Conservation (phyloP, 768 basidiomycete species). For the Chalciporus sphaerocephalus region DNA sequence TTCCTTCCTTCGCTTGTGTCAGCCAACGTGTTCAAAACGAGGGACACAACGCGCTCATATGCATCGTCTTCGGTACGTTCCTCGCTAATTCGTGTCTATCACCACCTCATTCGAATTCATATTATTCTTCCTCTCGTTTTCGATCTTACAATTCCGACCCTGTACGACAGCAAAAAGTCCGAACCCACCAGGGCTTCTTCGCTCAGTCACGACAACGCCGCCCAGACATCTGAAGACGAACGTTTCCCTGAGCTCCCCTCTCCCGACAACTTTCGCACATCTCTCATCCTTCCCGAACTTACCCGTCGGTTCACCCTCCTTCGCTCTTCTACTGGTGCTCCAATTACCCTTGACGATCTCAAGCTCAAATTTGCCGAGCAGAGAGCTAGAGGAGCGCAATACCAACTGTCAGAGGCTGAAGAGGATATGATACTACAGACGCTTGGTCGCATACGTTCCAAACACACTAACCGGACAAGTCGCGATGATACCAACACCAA, state of each 20-base stretch:
- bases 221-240: conserved; percentile 35
- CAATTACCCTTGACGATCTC: conserved; percentile 61
- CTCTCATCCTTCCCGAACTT: conserved; percentile 82
- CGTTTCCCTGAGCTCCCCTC: conserved; percentile 58
- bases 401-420: conserved; percentile 75
- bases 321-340: conserved; percentile 61
- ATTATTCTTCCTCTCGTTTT: conserved; percentile 11
- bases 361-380: conserved; percentile 69
- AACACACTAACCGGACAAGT: conserved; percentile 22
- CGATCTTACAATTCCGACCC: conserved; percentile 22
- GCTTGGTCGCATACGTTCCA: conserved; percentile 50
- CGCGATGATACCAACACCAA: conserved; percentile 16
- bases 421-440: conserved; percentile 81
- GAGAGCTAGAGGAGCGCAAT: conserved; percentile 60
- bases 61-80: conserved; percentile 79
- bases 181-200: conserved; percentile 53
- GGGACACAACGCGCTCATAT: conserved; percentile 44
- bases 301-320: conserved; percentile 79
- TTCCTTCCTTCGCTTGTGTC: conserved; percentile 23
- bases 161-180: conserved; percentile 65
- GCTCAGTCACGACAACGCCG: conserved; percentile 31
- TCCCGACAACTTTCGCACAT: conserved; percentile 77
- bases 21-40: conserved; percentile 70
- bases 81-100: conserved; percentile 27
- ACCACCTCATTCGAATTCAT: conserved; percentile 23